A percentile compares a stretch with the other conserved stretches of the same genome.
Evolutionary conservation across 2,329 filamentous ascomycete genomes (phyloP).

Genomic region (Calonectria fujianensis): DNA sequence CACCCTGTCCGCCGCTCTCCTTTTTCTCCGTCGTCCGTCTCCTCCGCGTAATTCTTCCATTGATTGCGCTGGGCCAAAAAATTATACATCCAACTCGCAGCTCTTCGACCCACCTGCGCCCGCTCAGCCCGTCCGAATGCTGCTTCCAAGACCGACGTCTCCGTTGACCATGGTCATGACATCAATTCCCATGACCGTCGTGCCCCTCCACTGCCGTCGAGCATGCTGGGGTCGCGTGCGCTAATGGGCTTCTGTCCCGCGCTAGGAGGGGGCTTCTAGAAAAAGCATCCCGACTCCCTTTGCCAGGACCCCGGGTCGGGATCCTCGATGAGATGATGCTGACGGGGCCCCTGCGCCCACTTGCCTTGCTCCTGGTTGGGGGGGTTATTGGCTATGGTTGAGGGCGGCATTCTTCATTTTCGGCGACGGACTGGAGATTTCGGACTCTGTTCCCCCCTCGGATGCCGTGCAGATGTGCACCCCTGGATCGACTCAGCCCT

Average conservation of each 20-base stretch:
- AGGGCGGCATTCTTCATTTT: conserved; percentile 39
- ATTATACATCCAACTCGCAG: conserved; percentile 43
- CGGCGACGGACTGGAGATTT: conserved; percentile 34
- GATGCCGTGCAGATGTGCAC: conserved; percentile 44
- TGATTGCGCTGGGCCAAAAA: conserved; percentile 20
- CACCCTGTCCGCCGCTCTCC: conserved; percentile 14
- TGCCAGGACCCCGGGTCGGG: conserved; percentile 51
- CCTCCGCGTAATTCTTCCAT: conserved; percentile 38
- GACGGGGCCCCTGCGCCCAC: conserved; percentile 45
- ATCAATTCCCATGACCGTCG: conserved; percentile 47
- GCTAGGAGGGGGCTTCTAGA: conserved; percentile 57
- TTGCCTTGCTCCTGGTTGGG: conserved; percentile 19
- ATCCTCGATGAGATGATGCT: conserved; percentile 50
- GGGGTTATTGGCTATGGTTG: conserved; percentile 32
- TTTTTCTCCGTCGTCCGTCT: conserved; percentile 34
- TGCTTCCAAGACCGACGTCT: conserved; percentile 42
- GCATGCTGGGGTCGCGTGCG: conserved; percentile 44
- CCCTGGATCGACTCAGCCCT: conserved; percentile 37
- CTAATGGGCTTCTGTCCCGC: conserved; percentile 48
- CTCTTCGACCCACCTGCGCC: conserved; percentile 47
- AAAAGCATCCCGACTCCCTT: conserved; percentile 52
- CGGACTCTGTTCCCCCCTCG: conserved; percentile 20
- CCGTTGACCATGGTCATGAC: conserved; percentile 44
- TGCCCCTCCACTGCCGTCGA: conserved; percentile 46
- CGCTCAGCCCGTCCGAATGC: conserved; percentile 46